Evolutionary conservation across 2,329 filamentous ascomycete species (phyloP).

Genomic region (Penicillium sp.): DNA sequence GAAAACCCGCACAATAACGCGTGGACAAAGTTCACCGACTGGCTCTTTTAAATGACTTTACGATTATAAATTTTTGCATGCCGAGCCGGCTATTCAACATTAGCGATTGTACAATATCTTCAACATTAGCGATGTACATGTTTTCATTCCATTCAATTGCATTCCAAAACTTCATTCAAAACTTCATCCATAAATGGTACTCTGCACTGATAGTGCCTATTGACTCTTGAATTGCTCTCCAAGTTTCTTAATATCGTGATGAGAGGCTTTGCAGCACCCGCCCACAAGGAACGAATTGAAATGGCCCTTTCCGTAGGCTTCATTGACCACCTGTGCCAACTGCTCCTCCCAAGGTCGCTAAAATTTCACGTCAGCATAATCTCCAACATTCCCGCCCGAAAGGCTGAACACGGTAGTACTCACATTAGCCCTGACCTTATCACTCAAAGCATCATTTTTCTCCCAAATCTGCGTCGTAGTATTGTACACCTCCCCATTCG

Average conservation of each 20-base stretch:
- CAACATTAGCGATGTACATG: conserved; percentile 11
- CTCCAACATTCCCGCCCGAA: neutral
- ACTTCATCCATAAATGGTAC: neutral
- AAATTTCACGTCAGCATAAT: conserved; percentile 11
- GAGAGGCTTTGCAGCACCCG: conserved; percentile 48
- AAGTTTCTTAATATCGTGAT: conserved; percentile 36
- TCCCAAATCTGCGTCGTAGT: conserved; percentile 62
- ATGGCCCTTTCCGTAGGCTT: conserved; percentile 27
- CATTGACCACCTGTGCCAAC: conserved; percentile 34
- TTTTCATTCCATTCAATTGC: neutral
- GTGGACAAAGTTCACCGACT: conserved; percentile 26
- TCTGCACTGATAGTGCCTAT: neutral
- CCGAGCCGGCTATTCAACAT: conserved; percentile 15
- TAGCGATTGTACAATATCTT: conserved; percentile 5
- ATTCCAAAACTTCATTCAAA: neutral
- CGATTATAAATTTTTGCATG: conserved; percentile 21
- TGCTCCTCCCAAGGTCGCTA: conserved; percentile 39
- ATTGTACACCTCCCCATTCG: conserved; percentile 66
- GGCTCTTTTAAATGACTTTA: conserved; percentile 23
- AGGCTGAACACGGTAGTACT: neutral
- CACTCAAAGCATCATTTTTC: conserved; percentile 23
- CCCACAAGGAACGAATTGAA: conserved; percentile 41
- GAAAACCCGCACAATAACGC: conserved; percentile 16
- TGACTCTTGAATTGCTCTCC: conserved; percentile 17
- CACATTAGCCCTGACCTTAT: conserved; percentile 12